A percentile compares a stretch with the other conserved stretches of the same genome.
Evolutionary conservation across 148 eudicot species (phyloP).

Genomic region (Fagopyrum tataricum): DNA sequence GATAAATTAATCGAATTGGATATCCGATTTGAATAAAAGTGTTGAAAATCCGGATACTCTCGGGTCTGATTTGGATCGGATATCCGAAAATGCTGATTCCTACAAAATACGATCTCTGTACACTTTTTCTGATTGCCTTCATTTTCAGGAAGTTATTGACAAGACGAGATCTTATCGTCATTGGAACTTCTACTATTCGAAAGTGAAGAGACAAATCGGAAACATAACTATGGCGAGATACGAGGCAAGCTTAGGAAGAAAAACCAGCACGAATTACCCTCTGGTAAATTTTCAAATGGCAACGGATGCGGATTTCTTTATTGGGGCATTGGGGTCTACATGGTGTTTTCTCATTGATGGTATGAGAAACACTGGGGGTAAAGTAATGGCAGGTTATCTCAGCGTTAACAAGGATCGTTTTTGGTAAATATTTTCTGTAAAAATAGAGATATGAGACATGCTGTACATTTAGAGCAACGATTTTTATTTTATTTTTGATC

Average conservation of each 20-base stretch:
- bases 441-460: neutral
- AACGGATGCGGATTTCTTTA: slow-evolving; percentile 69
- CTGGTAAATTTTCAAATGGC: slow-evolving; percentile 95
- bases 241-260: slow-evolving; percentile 82
- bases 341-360: slow-evolving; percentile 94
- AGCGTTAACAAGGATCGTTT: slow-evolving; percentile 91
- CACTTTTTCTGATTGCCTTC: neutral
- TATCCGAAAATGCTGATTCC: too few species aligned
- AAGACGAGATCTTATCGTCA: slow-evolving; percentile 40
- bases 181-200: slow-evolving; percentile 75
- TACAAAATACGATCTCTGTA: too few species aligned
- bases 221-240: slow-evolving; percentile 82
- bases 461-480: neutral
- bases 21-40: too few species aligned
- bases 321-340: slow-evolving; percentile 91
- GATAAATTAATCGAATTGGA: too few species aligned
- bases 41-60: too few species aligned
- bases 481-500: neutral
- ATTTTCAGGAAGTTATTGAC: slow-evolving; percentile 55
- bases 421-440: slow-evolving; percentile 39
- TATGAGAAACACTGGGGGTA: slow-evolving; percentile 94
- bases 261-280: slow-evolving; percentile 90
- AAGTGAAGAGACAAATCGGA: slow-evolving; percentile 66
- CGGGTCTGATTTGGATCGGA: too few species aligned
- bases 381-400: slow-evolving; percentile 90